Base-by-base conservation (phyloP, 768 basidiomycete species). In the Lactarius indigo region DNA sequence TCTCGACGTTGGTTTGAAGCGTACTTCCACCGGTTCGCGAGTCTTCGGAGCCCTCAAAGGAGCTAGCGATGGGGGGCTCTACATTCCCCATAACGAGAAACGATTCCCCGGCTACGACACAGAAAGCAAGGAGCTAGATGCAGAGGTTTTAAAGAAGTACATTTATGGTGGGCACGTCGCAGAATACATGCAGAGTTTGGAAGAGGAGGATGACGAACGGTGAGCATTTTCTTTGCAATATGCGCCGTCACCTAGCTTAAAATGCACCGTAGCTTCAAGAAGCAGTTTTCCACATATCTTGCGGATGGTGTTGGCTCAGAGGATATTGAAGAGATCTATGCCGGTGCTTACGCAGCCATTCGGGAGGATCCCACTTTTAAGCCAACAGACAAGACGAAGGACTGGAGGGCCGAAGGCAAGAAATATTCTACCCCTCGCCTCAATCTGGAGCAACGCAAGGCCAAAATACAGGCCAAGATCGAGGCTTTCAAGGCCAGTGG, bases 121-220 rank as follows among this genome's bases (percentile, higher is more conserved):
- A 66, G 97, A 99, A 79, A 76, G 79, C 77, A 99, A 99, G 84
- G 81, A 89, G 77, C 85, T 99, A 68, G 95, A 99, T 69, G 88
- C 93, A 54, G 97, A 98, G 79, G 87, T 89, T 64, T 83, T 98
- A 75, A 94, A 96, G 78, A 96, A 96, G 81, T 99, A 99, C 83
- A 98, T 99, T 77, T 91, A 84, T 73, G 96, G 93, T 76, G 96
- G 96, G 61, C 97, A 99, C 78, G 90, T 99, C 64, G 94, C 97
- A 59, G 97, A 98, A 81, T 99, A 98, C 85, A 99, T 99, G 97
- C 93, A 98, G 82, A 91, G 88, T 64, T 82, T 98, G 62, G 97
- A 99, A 82, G 97, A 99, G 85, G 97, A 99, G 82, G 97, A 99
- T 76, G 97, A 98, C 74, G 96, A 98, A 81, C 86, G 95, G 88